Evolutionary conservation across 768 basidiomycete species (phyloP).

Genomic region (Mycena alexandri): DNA sequence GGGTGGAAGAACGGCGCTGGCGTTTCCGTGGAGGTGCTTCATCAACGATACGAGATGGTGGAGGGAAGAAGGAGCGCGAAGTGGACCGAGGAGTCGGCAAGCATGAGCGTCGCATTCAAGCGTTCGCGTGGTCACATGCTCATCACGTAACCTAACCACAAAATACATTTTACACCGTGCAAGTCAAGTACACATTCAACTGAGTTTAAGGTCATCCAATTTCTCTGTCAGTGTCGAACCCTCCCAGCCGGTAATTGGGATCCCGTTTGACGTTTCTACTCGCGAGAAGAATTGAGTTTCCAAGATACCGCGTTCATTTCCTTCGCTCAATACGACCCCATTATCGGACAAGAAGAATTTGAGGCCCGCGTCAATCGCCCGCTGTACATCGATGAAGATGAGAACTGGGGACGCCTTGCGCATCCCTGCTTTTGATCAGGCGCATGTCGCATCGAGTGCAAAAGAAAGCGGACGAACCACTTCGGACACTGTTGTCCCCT

Average conservation of each 20-base stretch:
- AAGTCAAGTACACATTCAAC: not conserved
- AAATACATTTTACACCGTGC: too few relatives aligned
- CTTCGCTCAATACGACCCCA: conserved; percentile 89
- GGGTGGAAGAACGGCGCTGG: conserved; percentile 60
- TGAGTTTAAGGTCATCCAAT: conserved; percentile 2
- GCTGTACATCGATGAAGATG: conserved; percentile 84
- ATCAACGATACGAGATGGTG: conserved; percentile 46
- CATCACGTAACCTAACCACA: too few relatives aligned
- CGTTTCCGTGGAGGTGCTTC: conserved; percentile 61
- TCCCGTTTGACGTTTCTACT: conserved; percentile 67
- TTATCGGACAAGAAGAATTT: conserved; percentile 86
- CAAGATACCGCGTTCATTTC: conserved; percentile 74
- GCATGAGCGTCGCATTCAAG: not conserved
- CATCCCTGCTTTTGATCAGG: conserved; percentile 70
- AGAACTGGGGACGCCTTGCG: conserved; percentile 81
- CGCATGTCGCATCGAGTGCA: not conserved
- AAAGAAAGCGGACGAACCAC: conserved; percentile 62
- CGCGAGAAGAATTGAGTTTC: conserved; percentile 73
- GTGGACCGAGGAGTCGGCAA: conserved; percentile 62
- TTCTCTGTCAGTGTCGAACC: conserved; percentile 26
- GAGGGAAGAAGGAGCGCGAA: conserved; percentile 54
- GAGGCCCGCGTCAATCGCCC: conserved; percentile 76
- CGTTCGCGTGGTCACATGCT: conserved; percentile 21
- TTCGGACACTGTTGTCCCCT: conserved; percentile 78
- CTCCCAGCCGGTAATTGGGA: conserved; percentile 47